Base-by-base conservation (phyloP, 257 asterid species). In the Salvia rosmarinus region DNA sequence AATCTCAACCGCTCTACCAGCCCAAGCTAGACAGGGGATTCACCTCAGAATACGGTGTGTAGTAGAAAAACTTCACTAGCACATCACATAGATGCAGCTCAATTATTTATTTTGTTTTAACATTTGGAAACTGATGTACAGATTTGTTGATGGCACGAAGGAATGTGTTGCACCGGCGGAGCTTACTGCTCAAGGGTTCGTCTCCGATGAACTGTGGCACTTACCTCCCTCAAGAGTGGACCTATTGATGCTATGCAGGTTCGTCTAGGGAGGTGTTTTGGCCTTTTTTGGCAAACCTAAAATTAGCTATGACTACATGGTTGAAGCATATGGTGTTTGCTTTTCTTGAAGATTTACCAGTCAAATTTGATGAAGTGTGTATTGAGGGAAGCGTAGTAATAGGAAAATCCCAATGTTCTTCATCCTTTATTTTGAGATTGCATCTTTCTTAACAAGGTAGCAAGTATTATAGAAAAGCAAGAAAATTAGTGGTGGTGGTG, bases 71-170 rank as follows among this genome's bases (percentile, higher is more conserved):
- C 4, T 8, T 21, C 23, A 9, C 23, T n/a, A n/a, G n/a, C n/a
- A n/a, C 23, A 8, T 32, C 17, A 3, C 13, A 23, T 9, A 23
- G 23, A 8, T 54, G 6, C 13, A 2, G 12, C 30, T 28, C 3
- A 0, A 12, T 12, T 16, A 54, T 21, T 9, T 40, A 3, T 23
- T 17, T 62, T 23, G 21, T 9, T 62, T 28, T 78, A n/a, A 47
- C 5, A 2, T 54, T 62, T 2, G 3, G n/a, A 13, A 6, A 12
- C 34, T 14, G 32, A 14, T 34, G 14, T 40, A 11, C 81, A 87
- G 96, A 85, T 47, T 8, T 78, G 40, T 9, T 82, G 58, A 32
- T 83, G 78, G 90, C 88, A 3, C 74, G 84, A 49, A 85, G 91
- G 73, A 81, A 80, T 1, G 86, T 82, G 0, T 6, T 81, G 19